Conservation (phyloP, 2,329 filamentous ascomycete genomes). For the Ambrosiella xylebori region DNA sequence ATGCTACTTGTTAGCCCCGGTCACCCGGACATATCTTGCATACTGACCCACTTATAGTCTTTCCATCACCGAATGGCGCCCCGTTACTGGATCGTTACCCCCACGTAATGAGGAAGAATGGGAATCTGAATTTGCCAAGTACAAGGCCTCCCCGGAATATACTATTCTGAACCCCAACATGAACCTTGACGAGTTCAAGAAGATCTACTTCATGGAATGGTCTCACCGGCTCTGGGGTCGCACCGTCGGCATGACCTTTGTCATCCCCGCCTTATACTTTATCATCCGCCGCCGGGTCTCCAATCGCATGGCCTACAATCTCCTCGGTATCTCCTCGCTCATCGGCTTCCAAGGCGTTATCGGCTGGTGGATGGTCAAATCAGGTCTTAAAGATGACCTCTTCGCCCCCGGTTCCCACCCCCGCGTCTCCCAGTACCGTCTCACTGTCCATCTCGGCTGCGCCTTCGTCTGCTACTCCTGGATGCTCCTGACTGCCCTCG, state of each 20-base stretch:
- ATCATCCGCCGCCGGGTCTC: constrained; percentile 65
- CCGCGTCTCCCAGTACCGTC: constrained; percentile 82
- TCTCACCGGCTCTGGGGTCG: constrained; percentile 87
- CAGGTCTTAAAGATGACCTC: constrained; percentile 84
- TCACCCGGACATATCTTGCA: background rate
- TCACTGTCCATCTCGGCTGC: constrained; percentile 74
- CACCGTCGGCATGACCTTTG: constrained; percentile 75
- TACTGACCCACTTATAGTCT: constrained; percentile 36
- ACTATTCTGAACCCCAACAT: constrained; percentile 83
- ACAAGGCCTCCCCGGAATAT: constrained; percentile 84
- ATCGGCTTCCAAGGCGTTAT: constrained; percentile 93
- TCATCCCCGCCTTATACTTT: constrained; percentile 78
- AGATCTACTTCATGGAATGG: constrained; percentile 99
- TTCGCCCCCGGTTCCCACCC: constrained; percentile 84
- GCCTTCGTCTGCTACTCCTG: constrained; percentile 87
- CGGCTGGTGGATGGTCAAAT: constrained; percentile 99
- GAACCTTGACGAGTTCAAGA: constrained; percentile 85
- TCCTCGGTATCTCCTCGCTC: constrained; percentile 68
- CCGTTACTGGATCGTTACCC: constrained; percentile 80
- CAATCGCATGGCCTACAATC: constrained; percentile 54
- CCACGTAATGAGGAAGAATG: constrained; percentile 66
- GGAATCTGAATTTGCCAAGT: constrained; percentile 86
- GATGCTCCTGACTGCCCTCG: constrained; percentile 81
- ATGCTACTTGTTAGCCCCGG: background rate
- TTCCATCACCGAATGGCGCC: constrained; percentile 97